These are phyloP conservation scores for Russula earlei DNA, from an alignment of 768 basidiomycete genomes.

Conservation along the genomic window DNA sequence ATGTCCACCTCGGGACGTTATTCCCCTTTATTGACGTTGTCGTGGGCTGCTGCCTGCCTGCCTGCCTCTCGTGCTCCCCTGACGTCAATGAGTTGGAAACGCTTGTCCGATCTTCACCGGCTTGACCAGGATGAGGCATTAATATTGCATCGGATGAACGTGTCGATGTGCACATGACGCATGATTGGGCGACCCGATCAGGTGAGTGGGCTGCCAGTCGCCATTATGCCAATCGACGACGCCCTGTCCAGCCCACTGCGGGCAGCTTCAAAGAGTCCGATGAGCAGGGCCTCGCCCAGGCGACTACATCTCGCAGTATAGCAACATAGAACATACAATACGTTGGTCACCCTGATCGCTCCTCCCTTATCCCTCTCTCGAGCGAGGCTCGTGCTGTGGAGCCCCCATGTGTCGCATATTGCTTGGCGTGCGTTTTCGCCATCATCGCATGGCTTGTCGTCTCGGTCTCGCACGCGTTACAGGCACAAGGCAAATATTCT, in stretches of 20 bases:
- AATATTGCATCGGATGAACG: not conserved
- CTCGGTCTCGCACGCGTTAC: too few species aligned
- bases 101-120: slow-evolving; percentile 7
- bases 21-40: too few species aligned
- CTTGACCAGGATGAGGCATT: not conserved
- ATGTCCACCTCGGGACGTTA: not conserved
- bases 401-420: not conserved
- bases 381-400: too few species aligned
- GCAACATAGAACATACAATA: too few species aligned
- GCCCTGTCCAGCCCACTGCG: not conserved
- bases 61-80: not conserved
- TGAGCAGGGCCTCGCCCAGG: not conserved
- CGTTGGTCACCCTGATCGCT: too few species aligned
- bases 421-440: not conserved
- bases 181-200: not conserved
- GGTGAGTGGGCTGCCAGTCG: not conserved
- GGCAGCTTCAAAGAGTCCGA: too few species aligned
- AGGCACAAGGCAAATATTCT: too few species aligned
- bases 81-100: not conserved
- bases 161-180: not conserved
- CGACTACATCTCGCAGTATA: not conserved
- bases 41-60: too few species aligned
- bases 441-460: not conserved
- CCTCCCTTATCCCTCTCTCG: too few species aligned
- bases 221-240: too few species aligned